phyloP scores from a whole-genome alignment of 169 alveolate species.

The Neospora caninum region DNA sequence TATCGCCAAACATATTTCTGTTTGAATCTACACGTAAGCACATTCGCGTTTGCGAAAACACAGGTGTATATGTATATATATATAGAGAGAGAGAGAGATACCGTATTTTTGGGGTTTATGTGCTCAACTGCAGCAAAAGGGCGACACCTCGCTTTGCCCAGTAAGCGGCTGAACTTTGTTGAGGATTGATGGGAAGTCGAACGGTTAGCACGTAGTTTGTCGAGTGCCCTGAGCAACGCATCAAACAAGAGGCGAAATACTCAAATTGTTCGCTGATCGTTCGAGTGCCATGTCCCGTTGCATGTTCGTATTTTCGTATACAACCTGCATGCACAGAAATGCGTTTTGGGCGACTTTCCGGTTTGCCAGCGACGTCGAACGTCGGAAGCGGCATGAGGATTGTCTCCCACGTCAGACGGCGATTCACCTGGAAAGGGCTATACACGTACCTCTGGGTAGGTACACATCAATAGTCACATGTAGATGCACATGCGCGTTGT shows the following conservation, averaged over 20 bases:
- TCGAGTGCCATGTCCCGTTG: not conserved
- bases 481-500: not conserved
- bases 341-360: too few species aligned
- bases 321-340: not conserved
- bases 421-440: not conserved
- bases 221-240: constrained; percentile 80
- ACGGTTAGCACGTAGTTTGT: constrained; percentile 91
- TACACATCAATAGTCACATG: not conserved
- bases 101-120: not conserved
- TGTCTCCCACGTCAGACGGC: too few species aligned
- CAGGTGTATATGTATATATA: not conserved
- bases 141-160: constrained; percentile 96
- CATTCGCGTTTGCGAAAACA: too few species aligned
- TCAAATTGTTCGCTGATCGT: not conserved
- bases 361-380: too few species aligned
- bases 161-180: constrained; percentile 82
- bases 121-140: constrained; percentile 83
- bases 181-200: constrained; percentile 81
- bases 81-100: too few species aligned
- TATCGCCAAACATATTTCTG: too few species aligned
- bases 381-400: too few species aligned
- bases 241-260: too few species aligned
- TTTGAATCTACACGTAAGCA: too few species aligned
- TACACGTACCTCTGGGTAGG: not conserved
- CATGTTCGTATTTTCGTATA: not conserved